phyloP scores from a whole-genome alignment of 148 eudicot genomes.

The Camellia sinensis region DNA sequence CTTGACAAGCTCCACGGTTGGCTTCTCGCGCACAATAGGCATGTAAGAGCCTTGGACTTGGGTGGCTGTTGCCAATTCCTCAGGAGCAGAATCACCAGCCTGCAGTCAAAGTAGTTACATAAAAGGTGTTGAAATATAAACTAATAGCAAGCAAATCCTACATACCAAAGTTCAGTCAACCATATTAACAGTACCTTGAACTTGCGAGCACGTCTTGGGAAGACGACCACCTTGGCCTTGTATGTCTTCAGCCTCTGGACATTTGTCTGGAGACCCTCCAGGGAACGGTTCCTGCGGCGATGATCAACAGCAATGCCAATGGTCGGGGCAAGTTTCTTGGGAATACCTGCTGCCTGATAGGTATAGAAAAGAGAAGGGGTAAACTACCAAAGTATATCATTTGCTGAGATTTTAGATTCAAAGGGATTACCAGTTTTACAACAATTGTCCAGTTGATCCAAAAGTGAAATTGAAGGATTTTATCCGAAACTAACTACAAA shows the following conservation, averaged over 20 bases:
- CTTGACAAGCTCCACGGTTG: constrained; percentile 47
- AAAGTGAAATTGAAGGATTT: not conserved
- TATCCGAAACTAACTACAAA: not conserved
- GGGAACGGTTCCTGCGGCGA: constrained; percentile 54
- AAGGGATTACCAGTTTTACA: not conserved
- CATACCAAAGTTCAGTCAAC: not conserved
- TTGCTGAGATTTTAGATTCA: not conserved
- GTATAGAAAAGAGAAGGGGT: not conserved
- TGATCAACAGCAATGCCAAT: constrained; percentile 65
- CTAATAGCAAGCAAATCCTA: not conserved
- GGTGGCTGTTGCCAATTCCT: constrained; percentile 52
- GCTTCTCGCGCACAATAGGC: constrained; percentile 41
- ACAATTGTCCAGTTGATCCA: not conserved
- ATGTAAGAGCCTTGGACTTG: constrained; percentile 48
- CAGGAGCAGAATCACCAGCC: constrained; percentile 65
- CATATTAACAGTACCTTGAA: constrained; percentile 33
- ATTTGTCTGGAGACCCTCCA: constrained; percentile 57
- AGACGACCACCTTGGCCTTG: constrained; percentile 65
- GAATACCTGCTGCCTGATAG: constrained; percentile 54
- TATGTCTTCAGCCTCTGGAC: constrained; percentile 60
- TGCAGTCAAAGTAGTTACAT: constrained; percentile 7
- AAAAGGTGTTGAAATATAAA: not conserved
- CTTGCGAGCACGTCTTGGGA: constrained; percentile 52
- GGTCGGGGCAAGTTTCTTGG: constrained; percentile 59
- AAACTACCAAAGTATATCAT: not conserved